A percentile compares a stretch with the other conserved stretches of the same genome.
Conservation (phyloP, 192 early-diverging fungal genomes). For the Backusella morwellensis region DNA sequence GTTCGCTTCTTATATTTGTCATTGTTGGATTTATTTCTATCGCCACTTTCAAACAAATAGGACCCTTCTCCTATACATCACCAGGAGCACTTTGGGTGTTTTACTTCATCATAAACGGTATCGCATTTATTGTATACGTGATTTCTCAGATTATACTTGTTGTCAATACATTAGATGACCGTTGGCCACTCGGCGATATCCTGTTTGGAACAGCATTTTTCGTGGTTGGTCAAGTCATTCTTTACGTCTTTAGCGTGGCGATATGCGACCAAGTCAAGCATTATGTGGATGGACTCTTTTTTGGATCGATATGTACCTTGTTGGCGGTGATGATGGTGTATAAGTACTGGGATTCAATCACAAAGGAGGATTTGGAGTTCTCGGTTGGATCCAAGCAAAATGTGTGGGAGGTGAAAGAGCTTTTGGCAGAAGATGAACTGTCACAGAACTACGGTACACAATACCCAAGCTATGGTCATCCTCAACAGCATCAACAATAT, state of each 20-base stretch:
- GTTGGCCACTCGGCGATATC: conserved; percentile 86
- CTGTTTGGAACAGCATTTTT: conserved; percentile 79
- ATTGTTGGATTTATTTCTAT: conserved; percentile 63
- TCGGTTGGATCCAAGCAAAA: conserved; percentile 80
- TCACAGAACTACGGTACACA: conserved; percentile 6
- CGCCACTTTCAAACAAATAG: conserved; percentile 62
- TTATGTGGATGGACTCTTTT: conserved; percentile 89
- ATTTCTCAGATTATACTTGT: conserved; percentile 83
- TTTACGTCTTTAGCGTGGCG: conserved; percentile 63
- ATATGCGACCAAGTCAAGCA: conserved; percentile 82
- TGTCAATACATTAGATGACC: conserved; percentile 79
- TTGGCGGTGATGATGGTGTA: conserved; percentile 94
- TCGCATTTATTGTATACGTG: conserved; percentile 73
- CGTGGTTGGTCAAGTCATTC: conserved; percentile 66
- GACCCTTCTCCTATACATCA: conserved; percentile 46
- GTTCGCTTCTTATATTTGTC: conserved; percentile 68
- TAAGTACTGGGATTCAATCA: conserved; percentile 93
- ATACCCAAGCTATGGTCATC: background rate
- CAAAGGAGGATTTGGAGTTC: conserved; percentile 91
- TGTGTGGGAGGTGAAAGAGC: conserved; percentile 81
- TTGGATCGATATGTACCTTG: conserved; percentile 75
- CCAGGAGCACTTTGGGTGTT: conserved; percentile 70
- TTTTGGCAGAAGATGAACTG: conserved; percentile 53
- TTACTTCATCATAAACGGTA: conserved; percentile 72
- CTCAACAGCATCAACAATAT: background rate